phyloP scores from a whole-genome alignment of 805 yeast genomes.

The Scheffersomyces amazonensis region DNA sequence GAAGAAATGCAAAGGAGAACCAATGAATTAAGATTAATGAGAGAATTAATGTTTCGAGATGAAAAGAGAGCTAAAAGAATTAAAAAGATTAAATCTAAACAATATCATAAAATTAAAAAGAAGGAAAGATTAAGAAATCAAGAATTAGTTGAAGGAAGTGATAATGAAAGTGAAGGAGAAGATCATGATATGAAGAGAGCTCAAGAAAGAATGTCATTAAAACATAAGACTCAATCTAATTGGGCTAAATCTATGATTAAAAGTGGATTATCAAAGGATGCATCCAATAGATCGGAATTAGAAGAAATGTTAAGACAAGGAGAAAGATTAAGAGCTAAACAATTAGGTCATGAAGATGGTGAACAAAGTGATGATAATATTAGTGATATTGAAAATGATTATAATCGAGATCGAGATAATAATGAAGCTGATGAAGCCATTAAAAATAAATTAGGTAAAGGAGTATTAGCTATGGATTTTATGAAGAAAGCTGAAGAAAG shows the following conservation, averaged over 20 bases:
- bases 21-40: slow-evolving; percentile 81
- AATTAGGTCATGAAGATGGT: slow-evolving; percentile 63
- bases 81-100: slow-evolving; percentile 92
- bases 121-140: slow-evolving; percentile 72
- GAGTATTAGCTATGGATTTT: slow-evolving; percentile 91
- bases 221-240: slow-evolving; percentile 81
- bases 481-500: slow-evolving; percentile 87
- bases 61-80: slow-evolving; percentile 87
- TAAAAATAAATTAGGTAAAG: slow-evolving; percentile 63
- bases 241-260: slow-evolving; percentile 92
- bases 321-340: slow-evolving; percentile 68
- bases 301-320: slow-evolving; percentile 94
- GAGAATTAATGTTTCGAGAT: slow-evolving; percentile 95
- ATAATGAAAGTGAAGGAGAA: slow-evolving; percentile 48
- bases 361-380: slow-evolving; percentile 50
- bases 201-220: slow-evolving; percentile 85
- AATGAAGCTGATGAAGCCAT: slow-evolving; percentile 34
- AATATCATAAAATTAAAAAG: slow-evolving; percentile 82
- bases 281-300: slow-evolving; percentile 78
- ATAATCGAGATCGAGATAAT: slow-evolving; percentile 29
- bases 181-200: slow-evolving; percentile 79
- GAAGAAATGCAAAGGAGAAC: slow-evolving; percentile 79
- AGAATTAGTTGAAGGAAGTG: slow-evolving; percentile 63
- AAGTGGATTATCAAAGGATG: slow-evolving; percentile 87
- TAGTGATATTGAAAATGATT: slow-evolving; percentile 44